A percentile compares a stretch with the other conserved stretches of the same genome.
Evolutionary conservation across 2,329 filamentous ascomycete species (phyloP).

Genomic region (Cladophialophora immunda): DNA sequence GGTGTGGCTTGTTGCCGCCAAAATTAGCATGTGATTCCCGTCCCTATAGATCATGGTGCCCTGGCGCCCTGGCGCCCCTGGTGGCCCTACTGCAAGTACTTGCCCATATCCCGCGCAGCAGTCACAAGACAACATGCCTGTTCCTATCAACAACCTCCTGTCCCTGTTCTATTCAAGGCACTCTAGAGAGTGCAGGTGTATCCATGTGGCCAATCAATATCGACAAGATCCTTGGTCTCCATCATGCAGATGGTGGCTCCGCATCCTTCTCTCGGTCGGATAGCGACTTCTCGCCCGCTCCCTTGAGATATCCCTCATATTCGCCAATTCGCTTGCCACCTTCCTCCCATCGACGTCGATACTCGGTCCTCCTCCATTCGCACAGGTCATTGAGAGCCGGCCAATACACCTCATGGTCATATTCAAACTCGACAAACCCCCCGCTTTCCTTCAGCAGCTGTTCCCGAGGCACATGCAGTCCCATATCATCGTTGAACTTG

Average conservation of each 20-base stretch:
- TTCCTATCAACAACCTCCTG: constrained; percentile 13
- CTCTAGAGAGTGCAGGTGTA: background rate
- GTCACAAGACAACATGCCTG: constrained; percentile 23
- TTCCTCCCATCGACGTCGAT: constrained; percentile 76
- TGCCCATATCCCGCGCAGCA: background rate
- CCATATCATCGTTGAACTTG: constrained; percentile 95
- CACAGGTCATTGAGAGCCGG: constrained; percentile 79
- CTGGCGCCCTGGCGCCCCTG: no score
- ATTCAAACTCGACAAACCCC: constrained; percentile 86
- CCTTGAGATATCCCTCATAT: constrained; percentile 85
- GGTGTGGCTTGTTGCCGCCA: background rate
- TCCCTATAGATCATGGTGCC: no score
- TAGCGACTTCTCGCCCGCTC: constrained; percentile 59
- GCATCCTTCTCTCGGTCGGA: constrained; percentile 44
- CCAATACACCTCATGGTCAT: constrained; percentile 91
- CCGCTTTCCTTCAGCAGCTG: constrained; percentile 84
- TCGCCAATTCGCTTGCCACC: constrained; percentile 86
- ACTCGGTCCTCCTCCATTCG: constrained; percentile 69
- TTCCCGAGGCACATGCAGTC: constrained; percentile 77
- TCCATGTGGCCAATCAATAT: constrained; percentile 13
- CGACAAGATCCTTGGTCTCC: background rate
- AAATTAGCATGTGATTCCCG: constrained; percentile 7
- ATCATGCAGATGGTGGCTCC: constrained; percentile 4
- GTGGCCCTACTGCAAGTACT: background rate
- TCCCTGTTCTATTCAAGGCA: constrained; percentile 11